Conservation (phyloP, 495 filamentous ascomycete genomes). For the Achaetomiella virescens region DNA sequence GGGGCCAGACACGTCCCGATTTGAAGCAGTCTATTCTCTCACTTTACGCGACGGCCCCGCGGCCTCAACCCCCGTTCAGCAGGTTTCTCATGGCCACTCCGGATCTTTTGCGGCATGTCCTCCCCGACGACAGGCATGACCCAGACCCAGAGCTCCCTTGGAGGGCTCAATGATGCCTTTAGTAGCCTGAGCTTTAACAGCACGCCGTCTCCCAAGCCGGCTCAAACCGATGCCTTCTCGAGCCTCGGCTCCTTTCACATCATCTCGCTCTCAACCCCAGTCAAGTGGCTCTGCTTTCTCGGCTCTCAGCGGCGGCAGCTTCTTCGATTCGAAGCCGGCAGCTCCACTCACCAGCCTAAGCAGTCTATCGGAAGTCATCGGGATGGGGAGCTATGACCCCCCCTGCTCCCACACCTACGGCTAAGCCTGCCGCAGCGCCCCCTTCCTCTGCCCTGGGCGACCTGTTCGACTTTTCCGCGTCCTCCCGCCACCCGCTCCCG, state of each 20-base stretch:
- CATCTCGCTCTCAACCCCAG: constrained; percentile 47
- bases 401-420: constrained; percentile 32
- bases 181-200: constrained; percentile 66
- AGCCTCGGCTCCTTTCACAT: constrained; percentile 58
- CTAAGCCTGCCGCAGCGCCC: constrained; percentile 37
- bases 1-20: constrained; percentile 76
- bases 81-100: constrained; percentile 39
- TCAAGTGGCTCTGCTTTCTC: constrained; percentile 49
- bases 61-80: constrained; percentile 53
- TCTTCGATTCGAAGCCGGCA: constrained; percentile 70
- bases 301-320: constrained; percentile 59
- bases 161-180: constrained; percentile 83
- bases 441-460: constrained; percentile 56
- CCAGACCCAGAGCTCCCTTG: constrained; percentile 50
- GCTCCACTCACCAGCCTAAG: constrained; percentile 44
- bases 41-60: constrained; percentile 79
- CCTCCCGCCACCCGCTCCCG: constrained; percentile 42
- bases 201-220: constrained; percentile 48
- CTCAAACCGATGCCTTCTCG: constrained; percentile 64
- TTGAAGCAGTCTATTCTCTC: constrained; percentile 96
- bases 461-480: constrained; percentile 65
- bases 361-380: constrained; percentile 42
- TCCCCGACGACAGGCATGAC: constrained; percentile 35
- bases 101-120: constrained; percentile 53
- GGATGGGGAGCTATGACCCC: constrained; percentile 51